Evolutionary conservation across 1,139 yeast species (phyloP).

Genomic region (Meyerozyma smithsonii): DNA sequence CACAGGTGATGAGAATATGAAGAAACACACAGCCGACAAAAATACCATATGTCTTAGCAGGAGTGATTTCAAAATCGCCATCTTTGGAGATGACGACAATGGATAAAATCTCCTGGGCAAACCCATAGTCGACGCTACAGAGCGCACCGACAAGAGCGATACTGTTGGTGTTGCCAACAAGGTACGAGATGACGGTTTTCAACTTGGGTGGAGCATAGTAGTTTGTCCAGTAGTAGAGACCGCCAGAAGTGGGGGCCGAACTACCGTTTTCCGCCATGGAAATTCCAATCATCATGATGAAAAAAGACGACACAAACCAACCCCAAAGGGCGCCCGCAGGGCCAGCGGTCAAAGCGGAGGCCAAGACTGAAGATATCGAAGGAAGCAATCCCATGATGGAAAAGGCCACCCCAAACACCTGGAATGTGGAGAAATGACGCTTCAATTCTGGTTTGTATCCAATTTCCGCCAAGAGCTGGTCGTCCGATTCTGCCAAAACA

Average conservation of each 20-base stretch:
- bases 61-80: slow-evolving; percentile 44
- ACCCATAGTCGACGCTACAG: slow-evolving; percentile 56
- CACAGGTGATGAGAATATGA: slow-evolving; percentile 43
- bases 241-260: slow-evolving; percentile 72
- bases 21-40: slow-evolving; percentile 47
- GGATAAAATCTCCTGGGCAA: slow-evolving; percentile 50
- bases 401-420: slow-evolving; percentile 51
- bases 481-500: slow-evolving; percentile 15
- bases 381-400: slow-evolving; percentile 52
- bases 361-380: slow-evolving; percentile 31
- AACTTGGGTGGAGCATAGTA: slow-evolving; percentile 31
- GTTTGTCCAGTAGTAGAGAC: slow-evolving; percentile 55
- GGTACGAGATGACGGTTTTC: slow-evolving; percentile 39
- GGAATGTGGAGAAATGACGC: slow-evolving; percentile 43
- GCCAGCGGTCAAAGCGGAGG: slow-evolving; percentile 31
- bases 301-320: slow-evolving; percentile 59
- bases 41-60: slow-evolving; percentile 49
- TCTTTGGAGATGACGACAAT: slow-evolving; percentile 45
- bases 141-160: slow-evolving; percentile 54
- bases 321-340: slow-evolving; percentile 66
- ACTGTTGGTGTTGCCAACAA: slow-evolving; percentile 58
- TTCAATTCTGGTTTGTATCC: slow-evolving; percentile 51
- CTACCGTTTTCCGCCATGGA: slow-evolving; percentile 66
- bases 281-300: slow-evolving; percentile 53
- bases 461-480: slow-evolving; percentile 46